Evolutionary conservation across 305 asterid genomes (phyloP).

Genomic region (Fraxinus velutina): DNA sequence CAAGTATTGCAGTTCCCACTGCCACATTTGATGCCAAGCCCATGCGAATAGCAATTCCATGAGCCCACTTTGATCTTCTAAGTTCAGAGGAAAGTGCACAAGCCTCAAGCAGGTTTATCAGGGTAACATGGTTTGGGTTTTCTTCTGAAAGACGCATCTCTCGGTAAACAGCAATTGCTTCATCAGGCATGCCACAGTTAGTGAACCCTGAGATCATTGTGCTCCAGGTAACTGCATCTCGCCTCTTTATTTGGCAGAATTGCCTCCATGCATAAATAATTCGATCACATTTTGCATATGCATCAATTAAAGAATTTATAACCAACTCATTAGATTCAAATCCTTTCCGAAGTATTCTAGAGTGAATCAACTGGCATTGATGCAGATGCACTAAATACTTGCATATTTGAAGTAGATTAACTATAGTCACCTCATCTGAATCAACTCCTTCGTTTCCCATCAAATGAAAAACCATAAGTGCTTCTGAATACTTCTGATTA

Average conservation of each 20-base stretch:
- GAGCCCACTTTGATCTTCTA: constrained; percentile 59
- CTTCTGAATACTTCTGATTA: constrained; percentile 53
- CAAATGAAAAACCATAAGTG: constrained; percentile 46
- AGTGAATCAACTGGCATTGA: constrained; percentile 63
- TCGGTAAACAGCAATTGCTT: constrained; percentile 56
- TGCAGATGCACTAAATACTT: constrained; percentile 44
- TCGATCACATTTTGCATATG: constrained; percentile 66
- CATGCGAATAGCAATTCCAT: constrained; percentile 60
- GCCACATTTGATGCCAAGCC: constrained; percentile 58
- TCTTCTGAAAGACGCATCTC: constrained; percentile 43
- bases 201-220: constrained; percentile 86
- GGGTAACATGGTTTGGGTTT: constrained; percentile 48
- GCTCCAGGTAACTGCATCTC: constrained; percentile 81
- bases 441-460: constrained; percentile 50
- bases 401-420: constrained; percentile 62
- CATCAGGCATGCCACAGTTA: constrained; percentile 68
- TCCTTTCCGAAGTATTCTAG: constrained; percentile 47
- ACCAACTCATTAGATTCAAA: constrained; percentile 59
- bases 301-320: constrained; percentile 65
- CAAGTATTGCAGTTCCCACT: constrained; percentile 75
- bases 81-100: constrained; percentile 69
- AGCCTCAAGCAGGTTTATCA: constrained; percentile 74
- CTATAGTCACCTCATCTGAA: constrained; percentile 72
- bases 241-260: constrained; percentile 47
- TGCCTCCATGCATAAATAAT: constrained; percentile 48